A percentile compares a stretch with the other conserved stretches of the same genome.
Evolutionary conservation across 208 protist species (phyloP).

Genomic region (Blechomonas ayalai): DNA sequence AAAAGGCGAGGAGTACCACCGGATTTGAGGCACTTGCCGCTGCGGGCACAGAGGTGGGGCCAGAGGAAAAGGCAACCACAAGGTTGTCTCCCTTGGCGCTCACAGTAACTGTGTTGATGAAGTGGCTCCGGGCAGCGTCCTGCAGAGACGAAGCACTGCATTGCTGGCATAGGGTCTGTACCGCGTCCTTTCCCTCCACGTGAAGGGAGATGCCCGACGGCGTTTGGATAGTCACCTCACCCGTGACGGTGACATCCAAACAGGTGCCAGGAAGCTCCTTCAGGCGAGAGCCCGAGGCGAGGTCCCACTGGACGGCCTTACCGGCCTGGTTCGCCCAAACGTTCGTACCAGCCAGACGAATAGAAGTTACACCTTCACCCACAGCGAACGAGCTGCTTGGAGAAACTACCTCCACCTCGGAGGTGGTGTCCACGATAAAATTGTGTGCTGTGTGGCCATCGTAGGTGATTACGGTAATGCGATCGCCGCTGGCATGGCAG

Average conservation of each 20-base stretch:
- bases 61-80: slow-evolving; percentile 16
- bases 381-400: slow-evolving; percentile 1
- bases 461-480: slow-evolving; percentile 19
- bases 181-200: too few species aligned
- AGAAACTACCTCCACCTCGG: slow-evolving; percentile 24
- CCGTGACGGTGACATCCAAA: not conserved
- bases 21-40: slow-evolving; percentile 9
- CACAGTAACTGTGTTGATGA: slow-evolving; percentile 6
- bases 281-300: not conserved
- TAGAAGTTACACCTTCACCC: slow-evolving; percentile 5
- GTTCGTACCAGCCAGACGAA: slow-evolving; percentile 7
- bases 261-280: slow-evolving; percentile 1
- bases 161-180: too few species aligned
- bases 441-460: slow-evolving; percentile 16
- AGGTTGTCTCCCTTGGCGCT: slow-evolving; percentile 5
- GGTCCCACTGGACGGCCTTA: slow-evolving; percentile 4
- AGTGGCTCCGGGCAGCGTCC: not conserved
- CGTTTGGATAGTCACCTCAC: not conserved
- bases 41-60: not conserved
- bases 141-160: too few species aligned
- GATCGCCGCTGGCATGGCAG: slow-evolving; percentile 25
- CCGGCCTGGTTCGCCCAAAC: slow-evolving; percentile 11
- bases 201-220: too few species aligned
- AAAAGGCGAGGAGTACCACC: slow-evolving; percentile 23
- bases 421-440: slow-evolving; percentile 24